Base-by-base conservation (phyloP, 495 filamentous ascomycete species). In the Aspergillus asperescens region DNA sequence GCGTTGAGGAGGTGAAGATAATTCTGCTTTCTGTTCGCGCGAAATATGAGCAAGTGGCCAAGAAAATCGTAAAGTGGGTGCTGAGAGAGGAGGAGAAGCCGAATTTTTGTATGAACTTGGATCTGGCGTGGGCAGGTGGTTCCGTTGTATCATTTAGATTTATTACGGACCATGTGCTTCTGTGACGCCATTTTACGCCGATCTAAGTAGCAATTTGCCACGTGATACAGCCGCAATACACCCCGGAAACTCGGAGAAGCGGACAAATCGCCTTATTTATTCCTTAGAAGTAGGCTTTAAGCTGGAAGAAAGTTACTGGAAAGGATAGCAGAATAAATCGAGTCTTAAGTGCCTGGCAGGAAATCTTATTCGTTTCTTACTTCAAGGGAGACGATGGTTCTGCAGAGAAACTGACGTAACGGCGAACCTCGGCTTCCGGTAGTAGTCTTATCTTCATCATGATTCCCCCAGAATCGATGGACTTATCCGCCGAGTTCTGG, bases 391-490 rank as follows among this genome's bases (percentile, higher is more conserved):
- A n/a, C n/a, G n/a, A n/a, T n/a, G n/a, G n/a, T n/a, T n/a, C n/a
- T n/a, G 45, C 45, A 31, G 45, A 37, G 22, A 46, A 43, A 23
- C 28, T 58, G 59, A 63, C 56, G 58, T 59, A 56, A 55, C 23
- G 35, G 57, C 58, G 55, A 65, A 68, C 72, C 72, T 75, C 72
- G 72, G 72, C 67, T 63, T 61, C 70, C 65, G 67, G 58, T 59
- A 62, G 60, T 48, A 57, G 59, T 59, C 67, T 66, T 62, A 61
- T 60, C 61, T 55, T 40, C 50, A 61, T 66, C 64, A 62, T 62
- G 42, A 53, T 43, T 66, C 56, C 70, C 64, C 70, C 64, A 63
- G 67, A 64, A 50, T 64, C 51, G 53, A 40, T 46, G 47, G 43
- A 34, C 46, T 55, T 55, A 59, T 63, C 61, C 47, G 57, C 55